A percentile compares a stretch with the other conserved stretches of the same genome.
Conservation (phyloP, 1,284 basidiomycete genomes). For the Marasmius sp. region DNA sequence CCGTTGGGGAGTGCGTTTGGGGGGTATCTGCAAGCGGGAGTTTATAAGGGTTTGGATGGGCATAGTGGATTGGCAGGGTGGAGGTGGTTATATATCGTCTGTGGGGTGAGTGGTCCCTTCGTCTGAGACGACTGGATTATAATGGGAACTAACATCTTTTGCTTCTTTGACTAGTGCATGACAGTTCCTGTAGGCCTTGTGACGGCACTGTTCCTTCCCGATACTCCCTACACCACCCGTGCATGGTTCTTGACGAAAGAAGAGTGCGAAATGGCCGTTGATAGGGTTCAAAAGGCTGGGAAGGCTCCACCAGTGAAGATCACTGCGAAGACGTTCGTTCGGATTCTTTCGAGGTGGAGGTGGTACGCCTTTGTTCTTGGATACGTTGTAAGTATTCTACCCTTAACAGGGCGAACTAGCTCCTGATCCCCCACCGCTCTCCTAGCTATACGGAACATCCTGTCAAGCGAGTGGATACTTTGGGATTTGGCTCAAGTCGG, state of each 20-base stretch:
- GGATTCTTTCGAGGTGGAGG: constrained; percentile 3
- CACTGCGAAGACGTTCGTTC: background rate
- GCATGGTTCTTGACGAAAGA: constrained; percentile 24
- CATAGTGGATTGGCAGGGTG: constrained; percentile 22
- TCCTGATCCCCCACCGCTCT: too few relatives aligned
- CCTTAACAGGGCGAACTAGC: too few relatives aligned
- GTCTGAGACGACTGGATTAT: too few relatives aligned
- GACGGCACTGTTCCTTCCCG: constrained; percentile 22
- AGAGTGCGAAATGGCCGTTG: constrained; percentile 21
- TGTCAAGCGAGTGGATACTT: constrained; percentile 21
- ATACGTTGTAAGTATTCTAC: constrained; percentile 13
- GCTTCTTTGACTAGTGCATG: constrained; percentile 24
- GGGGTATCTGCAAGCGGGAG: constrained; percentile 23
- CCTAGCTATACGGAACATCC: constrained; percentile 18
- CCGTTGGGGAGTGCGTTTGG: constrained; percentile 23
- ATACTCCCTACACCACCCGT: constrained; percentile 22
- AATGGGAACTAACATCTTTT: constrained; percentile 12
- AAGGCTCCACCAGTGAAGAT: constrained; percentile 7
- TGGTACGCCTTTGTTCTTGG: constrained; percentile 25
- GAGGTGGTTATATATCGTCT: constrained; percentile 13
- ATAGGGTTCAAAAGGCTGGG: constrained; percentile 18
- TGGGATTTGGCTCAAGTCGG: constrained; percentile 23
- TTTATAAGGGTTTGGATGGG: constrained; percentile 23
- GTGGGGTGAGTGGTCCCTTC: background rate
- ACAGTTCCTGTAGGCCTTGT: constrained; percentile 22